phyloP scores from a whole-genome alignment of 2,329 filamentous ascomycete genomes.

The Colletotrichum godetiae region DNA sequence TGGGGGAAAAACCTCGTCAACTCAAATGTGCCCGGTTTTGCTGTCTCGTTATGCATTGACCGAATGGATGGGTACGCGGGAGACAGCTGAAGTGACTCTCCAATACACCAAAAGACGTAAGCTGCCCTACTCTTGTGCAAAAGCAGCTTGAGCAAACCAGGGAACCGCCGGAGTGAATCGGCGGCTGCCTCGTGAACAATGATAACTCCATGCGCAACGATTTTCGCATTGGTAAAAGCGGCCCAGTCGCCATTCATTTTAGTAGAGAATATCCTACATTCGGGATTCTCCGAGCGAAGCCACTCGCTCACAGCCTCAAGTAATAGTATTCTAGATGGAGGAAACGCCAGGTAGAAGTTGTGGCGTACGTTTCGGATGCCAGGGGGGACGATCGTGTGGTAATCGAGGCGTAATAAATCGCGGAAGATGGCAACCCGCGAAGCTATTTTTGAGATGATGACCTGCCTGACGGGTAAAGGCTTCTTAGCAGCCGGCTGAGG shows the following conservation, averaged over 20 bases:
- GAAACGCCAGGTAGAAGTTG: constrained; percentile 63
- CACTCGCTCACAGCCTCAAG: constrained; percentile 55
- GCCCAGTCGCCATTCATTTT: constrained; percentile 58
- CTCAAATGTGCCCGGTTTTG: constrained; percentile 18
- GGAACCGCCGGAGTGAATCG: constrained; percentile 52
- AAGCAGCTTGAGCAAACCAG: constrained; percentile 49
- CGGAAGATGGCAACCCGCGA: constrained; percentile 37
- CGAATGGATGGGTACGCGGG: constrained; percentile 34
- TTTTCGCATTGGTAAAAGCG: constrained; percentile 48
- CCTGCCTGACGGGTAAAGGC: constrained; percentile 4
- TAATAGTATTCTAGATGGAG: constrained; percentile 47
- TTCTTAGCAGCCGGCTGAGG: constrained; percentile 36
- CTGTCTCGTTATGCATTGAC: constrained; percentile 1
- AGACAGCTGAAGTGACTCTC: constrained; percentile 44
- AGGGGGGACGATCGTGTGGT: constrained; percentile 42
- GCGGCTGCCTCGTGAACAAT: constrained; percentile 59
- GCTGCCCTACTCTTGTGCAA: constrained; percentile 38
- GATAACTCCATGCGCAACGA: constrained; percentile 43
- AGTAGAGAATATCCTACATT: constrained; percentile 56
- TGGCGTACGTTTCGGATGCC: constrained; percentile 38
- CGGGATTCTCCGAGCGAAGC: constrained; percentile 52
- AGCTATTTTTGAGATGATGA: not conserved
- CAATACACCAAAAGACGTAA: constrained; percentile 54
- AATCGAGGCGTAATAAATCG: constrained; percentile 46
- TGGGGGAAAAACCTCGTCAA: constrained; percentile 42